Conservation (phyloP, 2,329 filamentous ascomycete species). For the Nigrospora oryzae region DNA sequence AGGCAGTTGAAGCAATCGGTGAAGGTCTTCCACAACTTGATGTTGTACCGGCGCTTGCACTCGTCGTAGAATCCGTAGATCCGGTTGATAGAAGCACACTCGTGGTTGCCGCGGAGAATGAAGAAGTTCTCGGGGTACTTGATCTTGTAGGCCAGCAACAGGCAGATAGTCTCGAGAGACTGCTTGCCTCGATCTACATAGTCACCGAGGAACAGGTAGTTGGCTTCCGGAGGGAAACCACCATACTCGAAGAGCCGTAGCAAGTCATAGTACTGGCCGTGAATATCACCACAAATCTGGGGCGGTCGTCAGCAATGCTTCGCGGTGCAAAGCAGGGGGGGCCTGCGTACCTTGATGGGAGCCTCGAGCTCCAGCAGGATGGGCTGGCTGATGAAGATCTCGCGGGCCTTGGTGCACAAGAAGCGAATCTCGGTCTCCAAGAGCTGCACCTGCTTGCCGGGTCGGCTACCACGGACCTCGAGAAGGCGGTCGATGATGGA, state of each 20-base stretch:
- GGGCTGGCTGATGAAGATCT: slow-evolving; percentile 99
- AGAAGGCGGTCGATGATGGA: slow-evolving; percentile 98
- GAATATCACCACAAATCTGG: slow-evolving; percentile 98
- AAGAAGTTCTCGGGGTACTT: slow-evolving; percentile 99
- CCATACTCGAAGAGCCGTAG: slow-evolving; percentile 97
- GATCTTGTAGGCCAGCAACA: slow-evolving; percentile 97
- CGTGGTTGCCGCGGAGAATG: slow-evolving; percentile 95
- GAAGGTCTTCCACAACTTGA: slow-evolving; percentile 99
- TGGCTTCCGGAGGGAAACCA: slow-evolving; percentile 95
- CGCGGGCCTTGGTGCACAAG: slow-evolving; percentile 95
- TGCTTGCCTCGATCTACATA: slow-evolving; percentile 99
- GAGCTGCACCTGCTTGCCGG: slow-evolving; percentile 96
- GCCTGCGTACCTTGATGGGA: slow-evolving; percentile 86
- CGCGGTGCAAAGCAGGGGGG: slow-evolving; percentile 2
- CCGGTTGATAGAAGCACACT: slow-evolving; percentile 97
- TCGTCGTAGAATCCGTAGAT: slow-evolving; percentile 99
- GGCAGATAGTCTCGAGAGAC: slow-evolving; percentile 95
- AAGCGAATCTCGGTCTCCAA: slow-evolving; percentile 93
- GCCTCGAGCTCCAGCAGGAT: slow-evolving; percentile 96
- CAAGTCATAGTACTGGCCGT: slow-evolving; percentile 98
- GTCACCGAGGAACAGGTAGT: slow-evolving; percentile 98
- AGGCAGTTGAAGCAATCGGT: slow-evolving; percentile 99
- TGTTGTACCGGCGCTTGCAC: slow-evolving; percentile 98
- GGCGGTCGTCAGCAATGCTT: slow-evolving; percentile 3
- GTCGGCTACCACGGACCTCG: slow-evolving; percentile 94